Evolutionary conservation across 805 yeast species (phyloP).

Genomic region (Candida ascalaphidarum): DNA sequence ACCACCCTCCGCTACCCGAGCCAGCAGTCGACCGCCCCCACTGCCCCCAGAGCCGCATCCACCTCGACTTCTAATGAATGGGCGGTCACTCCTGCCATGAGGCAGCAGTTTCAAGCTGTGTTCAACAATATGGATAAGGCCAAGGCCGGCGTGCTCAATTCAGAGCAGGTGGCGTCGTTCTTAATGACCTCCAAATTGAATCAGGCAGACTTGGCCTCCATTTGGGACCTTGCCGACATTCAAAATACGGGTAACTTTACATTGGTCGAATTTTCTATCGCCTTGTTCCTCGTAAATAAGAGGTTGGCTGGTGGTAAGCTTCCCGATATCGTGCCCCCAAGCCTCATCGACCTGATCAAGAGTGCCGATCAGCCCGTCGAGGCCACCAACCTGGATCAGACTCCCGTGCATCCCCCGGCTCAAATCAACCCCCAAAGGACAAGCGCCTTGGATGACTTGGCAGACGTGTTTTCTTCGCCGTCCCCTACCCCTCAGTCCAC

Average conservation of each 20-base stretch:
- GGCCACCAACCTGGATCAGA: too few relatives aligned
- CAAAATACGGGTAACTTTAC: conserved; percentile 79
- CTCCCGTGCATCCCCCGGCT: conserved; percentile 1
- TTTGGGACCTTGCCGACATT: conserved; percentile 93
- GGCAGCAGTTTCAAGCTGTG: conserved; percentile 68
- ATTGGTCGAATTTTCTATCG: conserved; percentile 80
- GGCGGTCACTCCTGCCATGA: conserved; percentile 60
- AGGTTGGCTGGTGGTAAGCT: conserved; percentile 68
- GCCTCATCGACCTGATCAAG: conserved; percentile 35
- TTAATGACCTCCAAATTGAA: conserved; percentile 80
- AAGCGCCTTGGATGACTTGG: conserved; percentile 53
- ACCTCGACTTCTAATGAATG: conserved; percentile 46
- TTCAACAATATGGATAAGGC: conserved; percentile 71
- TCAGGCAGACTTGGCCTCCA: conserved; percentile 76
- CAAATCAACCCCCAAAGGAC: conserved; percentile 20
- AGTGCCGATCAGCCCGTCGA: conserved; percentile 4
- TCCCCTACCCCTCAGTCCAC: conserved; percentile 4
- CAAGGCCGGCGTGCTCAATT: conserved; percentile 53
- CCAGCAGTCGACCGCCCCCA: conserved; percentile 3
- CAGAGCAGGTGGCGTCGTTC: conserved; percentile 81
- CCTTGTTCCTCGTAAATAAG: conserved; percentile 87
- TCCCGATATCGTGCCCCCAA: conserved; percentile 71
- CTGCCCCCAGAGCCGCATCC: conserved; percentile 5
- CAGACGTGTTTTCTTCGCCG: conserved; percentile 35
- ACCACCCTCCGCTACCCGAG: conserved; percentile 22